A percentile compares a stretch with the other conserved stretches of the same genome.
Conservation (phyloP, 371 early-diverging fungal genomes). For the Mortierella sp. region DNA sequence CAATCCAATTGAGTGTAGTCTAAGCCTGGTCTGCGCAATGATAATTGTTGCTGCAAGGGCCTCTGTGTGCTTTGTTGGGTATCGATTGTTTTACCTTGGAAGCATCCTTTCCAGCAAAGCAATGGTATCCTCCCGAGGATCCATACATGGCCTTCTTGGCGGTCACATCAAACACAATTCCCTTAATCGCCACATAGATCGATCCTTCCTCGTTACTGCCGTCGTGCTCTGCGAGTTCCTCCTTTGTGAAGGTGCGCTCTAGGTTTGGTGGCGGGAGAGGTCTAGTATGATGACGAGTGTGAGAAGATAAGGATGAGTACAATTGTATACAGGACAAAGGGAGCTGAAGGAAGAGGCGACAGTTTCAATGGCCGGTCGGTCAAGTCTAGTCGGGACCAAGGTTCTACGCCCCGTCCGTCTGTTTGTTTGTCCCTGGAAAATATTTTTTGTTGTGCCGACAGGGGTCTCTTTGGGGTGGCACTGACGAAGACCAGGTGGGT, state of each 20-base stretch:
- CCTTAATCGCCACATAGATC: constrained; percentile 88
- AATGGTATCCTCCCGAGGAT: constrained; percentile 74
- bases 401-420: neutral
- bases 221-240: constrained; percentile 78
- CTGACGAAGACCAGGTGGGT: neutral
- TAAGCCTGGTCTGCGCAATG: too few species aligned
- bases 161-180: constrained; percentile 86
- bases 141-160: constrained; percentile 78
- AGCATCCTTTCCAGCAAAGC: constrained; percentile 88
- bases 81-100: constrained; percentile 64
- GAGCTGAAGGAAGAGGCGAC: too few species aligned
- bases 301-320: neutral
- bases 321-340: too few species aligned
- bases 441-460: neutral
- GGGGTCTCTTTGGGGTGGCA: neutral
- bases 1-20: too few species aligned
- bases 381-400: neutral
- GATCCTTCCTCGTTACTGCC: constrained; percentile 76
- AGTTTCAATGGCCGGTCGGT: neutral
- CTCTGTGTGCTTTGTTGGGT: neutral
- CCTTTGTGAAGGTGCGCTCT: constrained; percentile 65
- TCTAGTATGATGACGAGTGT: constrained; percentile 16
- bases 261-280: constrained; percentile 64
- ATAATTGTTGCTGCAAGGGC: too few species aligned
- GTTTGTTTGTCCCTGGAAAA: neutral